Evolutionary conservation across 2,329 filamentous ascomycete genomes (phyloP).

Genomic region (Macrophomina phaseolina): DNA sequence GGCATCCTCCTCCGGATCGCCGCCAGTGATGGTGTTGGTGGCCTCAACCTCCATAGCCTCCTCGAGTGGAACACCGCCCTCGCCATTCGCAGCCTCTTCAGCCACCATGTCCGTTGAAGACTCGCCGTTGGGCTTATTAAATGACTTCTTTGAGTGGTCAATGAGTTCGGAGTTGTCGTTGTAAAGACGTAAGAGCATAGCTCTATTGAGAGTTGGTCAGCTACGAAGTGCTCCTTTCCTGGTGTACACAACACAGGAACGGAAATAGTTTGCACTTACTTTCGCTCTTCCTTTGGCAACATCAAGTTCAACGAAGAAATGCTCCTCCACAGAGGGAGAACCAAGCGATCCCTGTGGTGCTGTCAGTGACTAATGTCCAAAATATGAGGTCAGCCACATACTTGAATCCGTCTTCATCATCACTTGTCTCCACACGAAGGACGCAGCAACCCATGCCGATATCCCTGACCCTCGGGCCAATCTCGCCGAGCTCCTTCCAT

Average conservation of each 20-base stretch:
- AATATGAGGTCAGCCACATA: constrained; percentile 36
- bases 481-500: constrained; percentile 81
- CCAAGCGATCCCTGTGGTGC: constrained; percentile 72
- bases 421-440: constrained; percentile 78
- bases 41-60: constrained; percentile 15
- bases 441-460: constrained; percentile 93
- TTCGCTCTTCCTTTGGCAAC: constrained; percentile 95
- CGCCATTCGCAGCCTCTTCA: constrained; percentile 2
- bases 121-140: constrained; percentile 35
- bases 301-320: constrained; percentile 92
- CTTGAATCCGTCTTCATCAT: constrained; percentile 63
- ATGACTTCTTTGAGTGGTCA: constrained; percentile 59
- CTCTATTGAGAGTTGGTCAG: constrained; percentile 47
- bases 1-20: constrained; percentile 8
- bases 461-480: constrained; percentile 79
- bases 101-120: not conserved
- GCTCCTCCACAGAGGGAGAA: constrained; percentile 92
- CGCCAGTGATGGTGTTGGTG: constrained; percentile 3
- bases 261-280: constrained; percentile 33
- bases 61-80: constrained; percentile 5
- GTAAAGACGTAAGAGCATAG: constrained; percentile 89
- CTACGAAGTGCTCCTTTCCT: too few relatives aligned
- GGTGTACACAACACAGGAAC: not conserved
- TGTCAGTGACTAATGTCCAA: not conserved
- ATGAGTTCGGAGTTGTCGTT: constrained; percentile 87